phyloP scores from a whole-genome alignment of 2,329 filamentous ascomycete genomes.

The Exophiala xenobiotica region DNA sequence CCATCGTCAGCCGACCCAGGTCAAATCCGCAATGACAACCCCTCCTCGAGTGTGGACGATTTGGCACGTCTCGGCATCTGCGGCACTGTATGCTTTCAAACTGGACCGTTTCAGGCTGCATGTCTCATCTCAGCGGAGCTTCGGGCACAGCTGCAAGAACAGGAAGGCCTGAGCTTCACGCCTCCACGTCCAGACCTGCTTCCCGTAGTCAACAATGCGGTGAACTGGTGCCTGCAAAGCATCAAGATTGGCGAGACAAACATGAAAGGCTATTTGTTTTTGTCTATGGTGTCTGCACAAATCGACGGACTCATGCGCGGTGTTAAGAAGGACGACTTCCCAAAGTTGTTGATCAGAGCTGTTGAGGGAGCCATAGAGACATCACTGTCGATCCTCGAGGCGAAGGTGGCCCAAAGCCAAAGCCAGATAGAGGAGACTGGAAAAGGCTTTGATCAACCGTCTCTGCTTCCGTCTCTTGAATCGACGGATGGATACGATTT shows the following conservation, averaged over 20 bases:
- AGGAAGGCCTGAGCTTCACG: conserved; percentile 21
- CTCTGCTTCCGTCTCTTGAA: no score
- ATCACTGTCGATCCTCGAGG: background rate
- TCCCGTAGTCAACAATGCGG: conserved; percentile 33
- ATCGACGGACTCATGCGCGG: conserved; percentile 45
- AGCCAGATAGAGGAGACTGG: background rate
- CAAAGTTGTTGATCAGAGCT: conserved; percentile 38
- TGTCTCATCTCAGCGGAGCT: conserved; percentile 23
- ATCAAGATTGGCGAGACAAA: conserved; percentile 36
- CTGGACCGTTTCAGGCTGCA: conserved; percentile 48
- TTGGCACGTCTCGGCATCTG: conserved; percentile 37
- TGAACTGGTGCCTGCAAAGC: conserved; percentile 29
- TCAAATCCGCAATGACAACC: conserved; percentile 28
- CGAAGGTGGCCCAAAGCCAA: background rate
- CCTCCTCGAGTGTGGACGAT: conserved; percentile 33
- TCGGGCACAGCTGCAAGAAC: conserved; percentile 19
- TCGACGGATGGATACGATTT: no score
- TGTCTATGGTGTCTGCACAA: conserved; percentile 41
- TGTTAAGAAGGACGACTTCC: conserved; percentile 36
- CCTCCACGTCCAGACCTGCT: conserved; percentile 35
- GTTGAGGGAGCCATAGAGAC: conserved; percentile 37
- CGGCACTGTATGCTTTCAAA: no score
- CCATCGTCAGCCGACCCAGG: conserved; percentile 36
- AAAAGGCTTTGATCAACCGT: no score
- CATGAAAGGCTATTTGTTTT: conserved; percentile 41